Evolutionary conservation across 140 eudicot genomes (phyloP).

Genomic region (Ambrosia hybrid): DNA sequence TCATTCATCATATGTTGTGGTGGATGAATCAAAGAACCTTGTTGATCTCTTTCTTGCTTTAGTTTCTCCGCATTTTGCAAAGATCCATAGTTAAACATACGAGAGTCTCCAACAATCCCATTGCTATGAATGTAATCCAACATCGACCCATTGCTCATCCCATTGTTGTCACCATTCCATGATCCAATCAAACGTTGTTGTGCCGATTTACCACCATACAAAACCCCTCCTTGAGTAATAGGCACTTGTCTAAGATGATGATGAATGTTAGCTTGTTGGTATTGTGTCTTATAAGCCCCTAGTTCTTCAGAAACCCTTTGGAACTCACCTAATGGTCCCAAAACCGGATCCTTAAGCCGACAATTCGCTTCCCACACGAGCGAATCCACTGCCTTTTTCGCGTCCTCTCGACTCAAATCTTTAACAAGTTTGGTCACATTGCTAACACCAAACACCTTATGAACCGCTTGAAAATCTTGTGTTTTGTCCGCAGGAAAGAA

Average conservation of each 20-base stretch:
- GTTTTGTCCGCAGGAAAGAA: slow-evolving; percentile 65
- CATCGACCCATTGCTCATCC: slow-evolving; percentile 25
- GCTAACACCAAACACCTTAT: slow-evolving; percentile 82
- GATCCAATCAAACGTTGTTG: slow-evolving; percentile 41
- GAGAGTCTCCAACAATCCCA: slow-evolving; percentile 23
- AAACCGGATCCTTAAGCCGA: slow-evolving; percentile 65
- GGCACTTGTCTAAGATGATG: slow-evolving; percentile 40
- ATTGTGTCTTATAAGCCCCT: slow-evolving; percentile 47
- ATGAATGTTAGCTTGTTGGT: slow-evolving; percentile 33
- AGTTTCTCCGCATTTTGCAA: slow-evolving; percentile 44
- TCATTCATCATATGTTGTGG: slow-evolving; percentile 55
- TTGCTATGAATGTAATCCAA: slow-evolving; percentile 31
- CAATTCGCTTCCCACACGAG: slow-evolving; percentile 84
- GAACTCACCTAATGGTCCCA: slow-evolving; percentile 76
- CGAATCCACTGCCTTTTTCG: slow-evolving; percentile 61
- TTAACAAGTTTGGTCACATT: slow-evolving; percentile 60
- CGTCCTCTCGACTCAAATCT: slow-evolving; percentile 47
- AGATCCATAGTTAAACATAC: slow-evolving; percentile 38
- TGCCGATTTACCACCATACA: slow-evolving; percentile 27
- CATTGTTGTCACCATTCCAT: slow-evolving; percentile 39
- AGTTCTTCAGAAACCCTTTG: slow-evolving; percentile 63
- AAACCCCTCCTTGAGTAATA: slow-evolving; percentile 33
- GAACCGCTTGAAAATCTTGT: slow-evolving; percentile 82
- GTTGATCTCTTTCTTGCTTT: slow-evolving; percentile 48
- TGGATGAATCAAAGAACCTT: slow-evolving; percentile 49